These are phyloP conservation scores for Microascus cirrosus DNA, from an alignment of 2,329 filamentous ascomycete species.

Conservation along the genomic window DNA sequence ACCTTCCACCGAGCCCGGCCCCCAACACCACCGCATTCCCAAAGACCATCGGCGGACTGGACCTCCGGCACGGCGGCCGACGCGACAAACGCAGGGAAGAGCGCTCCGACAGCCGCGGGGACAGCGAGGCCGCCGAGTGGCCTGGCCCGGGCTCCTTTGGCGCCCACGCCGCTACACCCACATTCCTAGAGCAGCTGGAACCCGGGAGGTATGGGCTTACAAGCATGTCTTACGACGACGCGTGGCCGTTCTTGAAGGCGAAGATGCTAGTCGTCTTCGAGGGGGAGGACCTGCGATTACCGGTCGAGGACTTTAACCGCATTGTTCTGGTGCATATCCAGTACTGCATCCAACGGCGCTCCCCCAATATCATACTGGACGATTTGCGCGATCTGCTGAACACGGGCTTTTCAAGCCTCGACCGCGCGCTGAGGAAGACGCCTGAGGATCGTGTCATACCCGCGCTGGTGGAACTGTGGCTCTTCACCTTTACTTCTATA, in stretches of 20 bases:
- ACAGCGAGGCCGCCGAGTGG: constrained; percentile 35
- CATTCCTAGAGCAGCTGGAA: constrained; percentile 43
- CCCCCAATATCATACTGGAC: constrained; percentile 60
- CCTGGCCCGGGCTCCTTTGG: constrained; percentile 8
- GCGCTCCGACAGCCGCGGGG: constrained; percentile 35
- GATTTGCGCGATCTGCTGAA: constrained; percentile 63
- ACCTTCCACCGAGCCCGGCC: constrained; percentile 55
- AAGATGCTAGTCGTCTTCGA: constrained; percentile 71
- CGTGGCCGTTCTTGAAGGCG: constrained; percentile 70
- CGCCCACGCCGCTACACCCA: constrained; percentile 12
- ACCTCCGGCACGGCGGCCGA: constrained; percentile 2
- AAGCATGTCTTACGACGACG: constrained; percentile 65
- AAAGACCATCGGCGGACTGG: constrained; percentile 57
- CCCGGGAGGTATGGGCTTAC: constrained; percentile 47
- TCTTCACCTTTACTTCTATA: constrained; percentile 81
- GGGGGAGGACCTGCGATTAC: constrained; percentile 67
- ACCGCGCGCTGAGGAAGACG: constrained; percentile 67
- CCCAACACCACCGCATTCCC: constrained; percentile 56
- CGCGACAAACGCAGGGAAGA: constrained; percentile 70
- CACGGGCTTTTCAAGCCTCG: constrained; percentile 78
- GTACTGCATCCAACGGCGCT: constrained; percentile 63
- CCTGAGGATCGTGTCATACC: constrained; percentile 84
- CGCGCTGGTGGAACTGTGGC: constrained; percentile 85
- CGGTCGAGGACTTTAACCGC: constrained; percentile 73
- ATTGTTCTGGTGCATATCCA: constrained; percentile 71